Percentiles rank a stretch among this genome's conserved stretches.
Evolutionary conservation across 257 asterid genomes (phyloP).

Genomic region (Apocynum venetum): DNA sequence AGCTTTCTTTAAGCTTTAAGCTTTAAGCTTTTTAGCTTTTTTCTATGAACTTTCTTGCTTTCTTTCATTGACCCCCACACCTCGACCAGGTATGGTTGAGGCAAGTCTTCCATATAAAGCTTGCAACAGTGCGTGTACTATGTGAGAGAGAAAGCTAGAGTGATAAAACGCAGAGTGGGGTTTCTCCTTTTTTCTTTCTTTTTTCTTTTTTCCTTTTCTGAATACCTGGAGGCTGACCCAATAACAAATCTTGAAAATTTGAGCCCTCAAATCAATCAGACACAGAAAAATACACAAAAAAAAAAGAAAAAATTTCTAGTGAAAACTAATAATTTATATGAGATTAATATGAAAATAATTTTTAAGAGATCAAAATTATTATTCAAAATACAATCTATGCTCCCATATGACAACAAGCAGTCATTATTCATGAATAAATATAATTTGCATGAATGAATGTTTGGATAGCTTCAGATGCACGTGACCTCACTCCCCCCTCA

Average conservation of each 20-base stretch:
- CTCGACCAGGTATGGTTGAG: slow-evolving; percentile 30
- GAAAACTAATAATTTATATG: no score
- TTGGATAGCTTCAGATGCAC: slow-evolving; percentile 16
- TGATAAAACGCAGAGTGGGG: not conserved
- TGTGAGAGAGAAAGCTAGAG: slow-evolving; percentile 11
- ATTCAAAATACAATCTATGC: slow-evolving; percentile 6
- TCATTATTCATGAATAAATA: slow-evolving; percentile 20
- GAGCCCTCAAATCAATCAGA: slow-evolving; percentile 23
- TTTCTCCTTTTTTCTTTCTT: not conserved
- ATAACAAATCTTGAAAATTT: slow-evolving; percentile 19
- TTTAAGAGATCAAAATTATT: no score
- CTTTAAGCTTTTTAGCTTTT: slow-evolving; percentile 27
- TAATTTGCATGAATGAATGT: slow-evolving; percentile 25
- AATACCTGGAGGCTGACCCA: slow-evolving; percentile 3
- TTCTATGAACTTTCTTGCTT: slow-evolving; percentile 32
- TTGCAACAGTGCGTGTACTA: slow-evolving; percentile 7
- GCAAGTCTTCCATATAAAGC: slow-evolving; percentile 22
- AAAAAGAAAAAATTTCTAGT: not conserved
- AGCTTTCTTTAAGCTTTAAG: slow-evolving; percentile 20
- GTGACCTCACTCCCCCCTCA: slow-evolving; percentile 24
- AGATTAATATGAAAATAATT: no score
- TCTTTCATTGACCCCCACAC: slow-evolving; percentile 28
- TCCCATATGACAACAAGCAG: slow-evolving; percentile 20
- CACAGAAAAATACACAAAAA: slow-evolving; percentile 10
- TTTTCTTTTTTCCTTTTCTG: not conserved